Percentiles rank a stretch among this genome's conserved stretches.
phyloP scores from a whole-genome alignment of 805 yeast genomes.

The Groenewaldozyma tartarivorans region DNA sequence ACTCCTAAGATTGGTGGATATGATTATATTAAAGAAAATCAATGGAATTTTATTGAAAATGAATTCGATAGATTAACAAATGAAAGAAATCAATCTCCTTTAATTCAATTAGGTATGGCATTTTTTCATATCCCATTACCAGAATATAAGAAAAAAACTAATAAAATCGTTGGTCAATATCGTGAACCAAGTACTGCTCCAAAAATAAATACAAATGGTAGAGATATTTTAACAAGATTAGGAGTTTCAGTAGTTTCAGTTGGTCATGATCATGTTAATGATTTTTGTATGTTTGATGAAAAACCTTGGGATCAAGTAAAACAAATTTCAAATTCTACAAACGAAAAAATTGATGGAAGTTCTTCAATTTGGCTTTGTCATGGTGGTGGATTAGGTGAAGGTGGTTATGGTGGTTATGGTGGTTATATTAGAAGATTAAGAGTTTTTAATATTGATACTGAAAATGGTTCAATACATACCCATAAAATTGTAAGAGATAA shows the following conservation, averaged over 20 bases:
- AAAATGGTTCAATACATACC: conserved; percentile 39
- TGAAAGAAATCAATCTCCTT: conserved; percentile 28
- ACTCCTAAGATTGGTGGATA: conserved; percentile 60
- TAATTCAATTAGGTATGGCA: conserved; percentile 62
- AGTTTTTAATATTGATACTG: conserved; percentile 52
- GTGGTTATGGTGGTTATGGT: conserved; percentile 92
- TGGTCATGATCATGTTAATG: conserved; percentile 96
- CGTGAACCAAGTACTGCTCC: conserved; percentile 81
- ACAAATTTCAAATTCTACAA: conserved; percentile 14
- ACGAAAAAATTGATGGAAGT: conserved; percentile 9
- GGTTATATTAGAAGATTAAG: conserved; percentile 77
- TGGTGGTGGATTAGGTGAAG: conserved; percentile 92
- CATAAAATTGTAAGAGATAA: conserved; percentile 68
- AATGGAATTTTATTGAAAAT: conserved; percentile 46
- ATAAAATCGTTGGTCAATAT: conserved; percentile 46
- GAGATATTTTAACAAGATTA: conserved; percentile 45
- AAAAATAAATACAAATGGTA: conserved; percentile 53
- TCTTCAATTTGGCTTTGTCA: conserved; percentile 68
- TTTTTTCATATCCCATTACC: conserved; percentile 93
- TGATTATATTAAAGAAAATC: conserved; percentile 73
- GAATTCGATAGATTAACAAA: conserved; percentile 25
- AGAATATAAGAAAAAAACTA: conserved; percentile 49
- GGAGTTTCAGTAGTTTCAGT: conserved; percentile 71
- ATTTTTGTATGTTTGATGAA: conserved; percentile 63
- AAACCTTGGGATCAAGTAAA: neutral